Evolutionary conservation across 1,139 yeast species (phyloP).

Genomic region (Debaryomyces coudertii): DNA sequence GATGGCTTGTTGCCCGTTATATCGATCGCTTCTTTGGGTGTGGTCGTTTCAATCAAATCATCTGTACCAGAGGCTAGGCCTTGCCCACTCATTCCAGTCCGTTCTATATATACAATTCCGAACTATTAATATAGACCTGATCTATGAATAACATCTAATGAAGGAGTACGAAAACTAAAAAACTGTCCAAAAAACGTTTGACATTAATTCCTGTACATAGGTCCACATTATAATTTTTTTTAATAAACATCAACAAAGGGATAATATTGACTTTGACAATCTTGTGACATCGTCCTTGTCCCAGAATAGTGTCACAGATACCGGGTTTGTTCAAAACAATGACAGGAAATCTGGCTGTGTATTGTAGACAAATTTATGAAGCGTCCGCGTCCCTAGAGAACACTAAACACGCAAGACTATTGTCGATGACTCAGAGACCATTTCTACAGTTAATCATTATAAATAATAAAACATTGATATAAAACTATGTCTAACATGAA

Average conservation of each 20-base stretch:
- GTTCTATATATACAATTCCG: neutral
- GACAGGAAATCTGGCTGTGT: too few species aligned
- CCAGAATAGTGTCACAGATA: neutral
- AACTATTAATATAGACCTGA: slow-evolving; percentile 1
- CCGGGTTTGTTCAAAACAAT: too few species aligned
- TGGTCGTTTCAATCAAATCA: neutral
- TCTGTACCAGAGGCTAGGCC: slow-evolving; percentile 2
- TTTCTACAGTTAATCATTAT: neutral
- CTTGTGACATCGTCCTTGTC: too few species aligned
- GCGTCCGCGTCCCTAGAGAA: neutral
- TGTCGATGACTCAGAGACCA: neutral
- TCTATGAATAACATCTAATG: neutral
- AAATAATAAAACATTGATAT: neutral
- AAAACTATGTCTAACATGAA: slow-evolving; percentile 1
- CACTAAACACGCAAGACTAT: neutral
- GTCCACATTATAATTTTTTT: neutral
- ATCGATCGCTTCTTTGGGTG: neutral
- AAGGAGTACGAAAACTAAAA: neutral
- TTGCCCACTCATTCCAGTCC: slow-evolving; percentile 5
- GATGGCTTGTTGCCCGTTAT: neutral
- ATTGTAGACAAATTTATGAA: neutral
- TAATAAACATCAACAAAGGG: neutral
- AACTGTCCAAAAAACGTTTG: slow-evolving; percentile 1
- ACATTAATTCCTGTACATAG: neutral
- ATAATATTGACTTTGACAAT: too few species aligned